Conservation (phyloP, 2,329 filamentous ascomycete species). For the Daldinia sp. region DNA sequence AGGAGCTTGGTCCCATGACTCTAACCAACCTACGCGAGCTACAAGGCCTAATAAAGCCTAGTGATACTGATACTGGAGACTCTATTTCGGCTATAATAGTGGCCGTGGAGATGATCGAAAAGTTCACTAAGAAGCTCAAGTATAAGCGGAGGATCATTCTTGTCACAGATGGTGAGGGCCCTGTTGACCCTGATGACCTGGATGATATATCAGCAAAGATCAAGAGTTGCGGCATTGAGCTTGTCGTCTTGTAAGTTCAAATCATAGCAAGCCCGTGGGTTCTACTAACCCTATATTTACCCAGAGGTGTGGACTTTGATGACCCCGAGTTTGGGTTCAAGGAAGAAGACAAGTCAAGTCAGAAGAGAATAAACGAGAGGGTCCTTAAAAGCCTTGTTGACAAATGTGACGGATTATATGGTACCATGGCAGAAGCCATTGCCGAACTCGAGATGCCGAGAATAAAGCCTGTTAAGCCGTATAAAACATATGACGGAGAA, state of each 20-base stretch:
- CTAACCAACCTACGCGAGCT: slow-evolving; percentile 78
- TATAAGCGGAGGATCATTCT: slow-evolving; percentile 84
- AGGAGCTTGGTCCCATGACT: slow-evolving; percentile 69
- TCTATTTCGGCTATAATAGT: slow-evolving; percentile 88
- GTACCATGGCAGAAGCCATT: slow-evolving; percentile 88
- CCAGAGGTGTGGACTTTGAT: slow-evolving; percentile 91
- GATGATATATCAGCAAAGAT: slow-evolving; percentile 79
- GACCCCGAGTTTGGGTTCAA: slow-evolving; percentile 90
- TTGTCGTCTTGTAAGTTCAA: slow-evolving; percentile 78
- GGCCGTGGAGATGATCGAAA: slow-evolving; percentile 86
- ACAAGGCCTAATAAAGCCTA: slow-evolving; percentile 73
- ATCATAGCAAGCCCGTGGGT: too few relatives aligned
- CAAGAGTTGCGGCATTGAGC: slow-evolving; percentile 79
- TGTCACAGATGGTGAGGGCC: slow-evolving; percentile 82
- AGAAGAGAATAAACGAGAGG: slow-evolving; percentile 82
- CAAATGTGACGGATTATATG: slow-evolving; percentile 78
- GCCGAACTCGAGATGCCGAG: slow-evolving; percentile 81
- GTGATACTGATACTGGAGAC: slow-evolving; percentile 77
- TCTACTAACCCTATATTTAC: slow-evolving; percentile 32
- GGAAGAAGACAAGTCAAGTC: slow-evolving; percentile 82
- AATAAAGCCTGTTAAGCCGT: slow-evolving; percentile 80
- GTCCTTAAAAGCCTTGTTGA: slow-evolving; percentile 74
- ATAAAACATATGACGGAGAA: slow-evolving; percentile 81
- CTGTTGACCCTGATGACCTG: slow-evolving; percentile 78
- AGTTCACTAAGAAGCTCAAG: slow-evolving; percentile 84